A percentile compares a stretch with the other conserved stretches of the same genome.
Evolutionary conservation across 352 stramenopile genomes (phyloP).

Genomic region (Pythium aquatile): DNA sequence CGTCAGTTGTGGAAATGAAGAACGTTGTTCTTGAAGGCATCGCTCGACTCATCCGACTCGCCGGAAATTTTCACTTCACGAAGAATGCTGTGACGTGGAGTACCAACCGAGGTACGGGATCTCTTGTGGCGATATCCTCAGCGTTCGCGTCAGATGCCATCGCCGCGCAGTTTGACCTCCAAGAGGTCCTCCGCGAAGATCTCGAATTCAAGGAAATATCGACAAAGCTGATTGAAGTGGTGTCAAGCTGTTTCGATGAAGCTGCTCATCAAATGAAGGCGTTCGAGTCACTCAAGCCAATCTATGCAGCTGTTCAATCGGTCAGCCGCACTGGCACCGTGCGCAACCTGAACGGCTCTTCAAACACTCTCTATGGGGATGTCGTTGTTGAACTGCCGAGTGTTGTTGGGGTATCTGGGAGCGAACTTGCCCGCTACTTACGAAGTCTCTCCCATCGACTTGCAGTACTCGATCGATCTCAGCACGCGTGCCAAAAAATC

Average conservation of each 20-base stretch:
- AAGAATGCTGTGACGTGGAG: constrained; percentile 62
- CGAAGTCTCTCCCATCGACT: constrained; percentile 38
- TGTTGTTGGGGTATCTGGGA: constrained; percentile 36
- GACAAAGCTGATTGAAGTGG: constrained; percentile 29
- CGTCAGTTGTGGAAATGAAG: constrained; percentile 48
- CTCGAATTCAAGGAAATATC: constrained; percentile 40
- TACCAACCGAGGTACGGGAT: constrained; percentile 42
- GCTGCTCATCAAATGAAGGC: constrained; percentile 53
- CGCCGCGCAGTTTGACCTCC: constrained; percentile 41
- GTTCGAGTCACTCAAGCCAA: constrained; percentile 50
- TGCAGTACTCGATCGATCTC: constrained; percentile 43
- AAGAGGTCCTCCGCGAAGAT: constrained; percentile 46
- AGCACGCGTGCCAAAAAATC: constrained; percentile 62
- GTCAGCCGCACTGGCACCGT: constrained; percentile 24
- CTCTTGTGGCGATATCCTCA: constrained; percentile 33
- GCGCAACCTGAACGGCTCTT: constrained; percentile 14
- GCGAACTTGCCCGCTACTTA: constrained; percentile 46
- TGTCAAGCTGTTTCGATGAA: constrained; percentile 48
- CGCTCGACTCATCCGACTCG: constrained; percentile 49
- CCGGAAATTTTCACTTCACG: constrained; percentile 61
- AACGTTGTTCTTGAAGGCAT: constrained; percentile 51
- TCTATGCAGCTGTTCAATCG: constrained; percentile 50
- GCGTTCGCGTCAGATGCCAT: constrained; percentile 32
- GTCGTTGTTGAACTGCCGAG: constrained; percentile 22
- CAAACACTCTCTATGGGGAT: not conserved